Evolutionary conservation across 208 protist genomes (phyloP), one percentile per base, ranked within the genome.

Genomic region (Crithidia expoeki): DNA sequence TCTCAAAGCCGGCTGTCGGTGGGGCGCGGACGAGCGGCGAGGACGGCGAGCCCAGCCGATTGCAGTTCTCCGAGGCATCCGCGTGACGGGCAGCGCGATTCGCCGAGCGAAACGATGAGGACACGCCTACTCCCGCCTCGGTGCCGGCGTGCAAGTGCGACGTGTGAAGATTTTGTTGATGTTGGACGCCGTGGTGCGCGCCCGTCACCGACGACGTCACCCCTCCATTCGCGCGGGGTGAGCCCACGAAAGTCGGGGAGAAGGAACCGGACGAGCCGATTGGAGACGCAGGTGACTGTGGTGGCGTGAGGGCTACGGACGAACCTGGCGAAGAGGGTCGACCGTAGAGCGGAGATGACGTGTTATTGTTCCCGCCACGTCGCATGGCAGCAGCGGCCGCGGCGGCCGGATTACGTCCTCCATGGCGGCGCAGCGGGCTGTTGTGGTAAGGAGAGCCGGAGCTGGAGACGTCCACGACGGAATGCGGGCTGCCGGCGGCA

Each of bases 271-370:
- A 27, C 19, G 70, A 68, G 16, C n/a, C 47, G 23, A 33, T 23
- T n/a, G 55, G 55, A 1, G 40, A 67, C 19, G 57, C 53, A 17
- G 72, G 72, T 6, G 72, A 72, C 50, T 67, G 56, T 28, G 36
- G 57, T 30, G 72, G 72, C 4, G 72, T 72, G 33, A 72, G 21
- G 19, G 64, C 63, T 0, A 34, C 30, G 6, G 72, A 66, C 12
- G 70, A 76, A 19, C 19, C 50, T 2, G 70, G 55, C 10, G 70
- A 76, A 27, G 56, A 58, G 25, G 46, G 62, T 12, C 44, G 49
- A 16, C 28, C 51, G n/a, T 30, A 57, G 17, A 32, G 16, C 4
- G 16, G 21, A 0, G 69, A 23, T 16, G 47, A 7, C 4, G 47
- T 28, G 23, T 21, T 21, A 7, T 4, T 19, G 44, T 21, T 50